Percentiles rank a stretch among this genome's conserved stretches.
phyloP scores from a whole-genome alignment of 805 yeast species.

The Aciculoconidium aculeatum region DNA sequence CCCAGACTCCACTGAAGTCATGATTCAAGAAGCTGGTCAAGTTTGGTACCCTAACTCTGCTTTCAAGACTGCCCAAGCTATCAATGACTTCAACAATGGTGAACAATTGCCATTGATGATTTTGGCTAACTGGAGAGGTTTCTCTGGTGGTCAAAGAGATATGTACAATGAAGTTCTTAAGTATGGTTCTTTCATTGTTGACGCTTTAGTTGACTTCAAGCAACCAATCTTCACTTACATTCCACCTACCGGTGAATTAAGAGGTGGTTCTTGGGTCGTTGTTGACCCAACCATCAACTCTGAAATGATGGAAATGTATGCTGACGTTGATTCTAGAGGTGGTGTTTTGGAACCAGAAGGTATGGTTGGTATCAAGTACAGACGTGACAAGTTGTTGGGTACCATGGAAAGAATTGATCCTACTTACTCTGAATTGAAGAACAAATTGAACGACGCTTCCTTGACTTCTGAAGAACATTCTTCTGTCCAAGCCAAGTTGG shows the following conservation, averaged over 20 bases:
- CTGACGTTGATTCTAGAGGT: constrained; percentile 91
- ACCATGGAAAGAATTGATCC: constrained; percentile 89
- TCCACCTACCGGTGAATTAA: constrained; percentile 96
- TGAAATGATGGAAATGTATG: constrained; percentile 99
- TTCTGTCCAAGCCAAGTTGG: constrained; percentile 56
- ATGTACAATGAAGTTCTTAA: constrained; percentile 98
- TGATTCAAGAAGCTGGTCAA: constrained; percentile 95
- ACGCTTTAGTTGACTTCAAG: constrained; percentile 90
- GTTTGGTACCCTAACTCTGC: constrained; percentile 99
- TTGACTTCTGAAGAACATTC: constrained; percentile 62
- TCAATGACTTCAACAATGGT: constrained; percentile 95
- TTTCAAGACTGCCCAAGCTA: constrained; percentile 98
- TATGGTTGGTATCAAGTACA: constrained; percentile 97
- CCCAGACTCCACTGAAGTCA: constrained; percentile 83
- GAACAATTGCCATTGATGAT: constrained; percentile 97
- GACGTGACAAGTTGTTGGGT: constrained; percentile 84
- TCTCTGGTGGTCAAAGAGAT: constrained; percentile 99
- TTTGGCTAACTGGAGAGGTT: constrained; percentile 99
- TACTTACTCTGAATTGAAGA: constrained; percentile 63
- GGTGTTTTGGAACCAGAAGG: constrained; percentile 99
- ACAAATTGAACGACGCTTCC: constrained; percentile 45
- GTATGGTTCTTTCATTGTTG: constrained; percentile 95
- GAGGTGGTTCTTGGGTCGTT: constrained; percentile 99
- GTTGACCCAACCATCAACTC: constrained; percentile 96
- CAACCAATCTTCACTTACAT: constrained; percentile 96